Conservation (phyloP, 495 filamentous ascomycete species). For the Penicillium parvum region DNA sequence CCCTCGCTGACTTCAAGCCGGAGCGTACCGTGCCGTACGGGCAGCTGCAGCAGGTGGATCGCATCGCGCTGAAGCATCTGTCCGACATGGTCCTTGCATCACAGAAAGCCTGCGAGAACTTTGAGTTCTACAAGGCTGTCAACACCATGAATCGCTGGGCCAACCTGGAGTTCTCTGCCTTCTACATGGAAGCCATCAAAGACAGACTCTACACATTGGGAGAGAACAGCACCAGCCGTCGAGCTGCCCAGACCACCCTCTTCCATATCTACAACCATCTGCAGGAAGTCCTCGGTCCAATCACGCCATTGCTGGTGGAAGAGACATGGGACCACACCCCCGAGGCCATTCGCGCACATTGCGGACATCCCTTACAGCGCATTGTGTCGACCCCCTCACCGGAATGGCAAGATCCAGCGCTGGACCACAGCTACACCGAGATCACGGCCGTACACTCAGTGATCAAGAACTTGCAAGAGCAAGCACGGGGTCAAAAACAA, state of each 20-base stretch:
- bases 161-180: slow-evolving; percentile 76
- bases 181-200: slow-evolving; percentile 90
- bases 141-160: slow-evolving; percentile 73
- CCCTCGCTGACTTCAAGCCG: slow-evolving; percentile 58
- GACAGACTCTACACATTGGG: slow-evolving; percentile 82
- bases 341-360: slow-evolving; percentile 50
- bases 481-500: slow-evolving; percentile 56
- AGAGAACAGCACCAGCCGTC: slow-evolving; percentile 48
- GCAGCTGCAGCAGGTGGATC: slow-evolving; percentile 53
- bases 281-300: slow-evolving; percentile 70
- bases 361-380: slow-evolving; percentile 41
- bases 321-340: slow-evolving; percentile 82
- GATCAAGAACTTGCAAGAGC: slow-evolving; percentile 68
- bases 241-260: slow-evolving; percentile 61
- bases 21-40: slow-evolving; percentile 34
- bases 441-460: slow-evolving; percentile 53
- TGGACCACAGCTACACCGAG: slow-evolving; percentile 53
- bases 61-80: slow-evolving; percentile 74
- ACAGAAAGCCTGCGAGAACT: slow-evolving; percentile 56
- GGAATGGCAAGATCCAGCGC: slow-evolving; percentile 34
- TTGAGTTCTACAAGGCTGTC: slow-evolving; percentile 80
- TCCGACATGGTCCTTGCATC: slow-evolving; percentile 56
- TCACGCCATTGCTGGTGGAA: slow-evolving; percentile 80
- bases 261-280: slow-evolving; percentile 66
- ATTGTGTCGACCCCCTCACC: slow-evolving; percentile 24